A percentile compares a stretch with the other conserved stretches of the same genome.
Evolutionary conservation across 2,329 filamentous ascomycete genomes (phyloP).

Genomic region (Rugonectria rugulosa): DNA sequence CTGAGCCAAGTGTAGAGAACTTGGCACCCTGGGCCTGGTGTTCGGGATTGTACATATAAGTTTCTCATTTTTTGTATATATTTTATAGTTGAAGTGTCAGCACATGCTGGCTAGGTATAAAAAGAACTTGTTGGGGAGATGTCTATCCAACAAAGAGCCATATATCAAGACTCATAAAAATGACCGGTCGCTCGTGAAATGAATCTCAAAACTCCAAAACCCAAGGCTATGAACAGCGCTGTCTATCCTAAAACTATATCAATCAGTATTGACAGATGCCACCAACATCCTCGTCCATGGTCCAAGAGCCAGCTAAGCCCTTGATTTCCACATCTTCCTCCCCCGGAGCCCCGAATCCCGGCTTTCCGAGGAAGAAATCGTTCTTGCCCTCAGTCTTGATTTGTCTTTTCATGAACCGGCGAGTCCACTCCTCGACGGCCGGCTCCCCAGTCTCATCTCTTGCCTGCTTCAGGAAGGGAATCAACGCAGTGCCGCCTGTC

Average conservation of each 20-base stretch:
- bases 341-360: slow-evolving; percentile 51
- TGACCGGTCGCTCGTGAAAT: background rate
- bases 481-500: slow-evolving; percentile 91
- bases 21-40: slow-evolving; percentile 23
- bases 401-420: slow-evolving; percentile 63
- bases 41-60: slow-evolving; percentile 27
- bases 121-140: slow-evolving; percentile 15
- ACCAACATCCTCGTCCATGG: slow-evolving; percentile 81
- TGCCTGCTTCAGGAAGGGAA: slow-evolving; percentile 96
- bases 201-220: background rate
- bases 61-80: slow-evolving; percentile 35
- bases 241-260: background rate
- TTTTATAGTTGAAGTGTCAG: slow-evolving; percentile 23
- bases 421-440: slow-evolving; percentile 74
- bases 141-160: slow-evolving; percentile 16
- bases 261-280: slow-evolving; percentile 61
- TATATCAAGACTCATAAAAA: too few species aligned
- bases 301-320: slow-evolving; percentile 86
- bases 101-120: slow-evolving; percentile 9
- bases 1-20: slow-evolving; percentile 16
- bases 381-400: slow-evolving; percentile 57
- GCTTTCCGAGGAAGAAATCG: slow-evolving; percentile 66
- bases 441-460: slow-evolving; percentile 95
- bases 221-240: background rate
- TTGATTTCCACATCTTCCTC: slow-evolving; percentile 58